Base-by-base conservation (phyloP, 345 rosid genomes). In the Toxicodendron radicans region DNA sequence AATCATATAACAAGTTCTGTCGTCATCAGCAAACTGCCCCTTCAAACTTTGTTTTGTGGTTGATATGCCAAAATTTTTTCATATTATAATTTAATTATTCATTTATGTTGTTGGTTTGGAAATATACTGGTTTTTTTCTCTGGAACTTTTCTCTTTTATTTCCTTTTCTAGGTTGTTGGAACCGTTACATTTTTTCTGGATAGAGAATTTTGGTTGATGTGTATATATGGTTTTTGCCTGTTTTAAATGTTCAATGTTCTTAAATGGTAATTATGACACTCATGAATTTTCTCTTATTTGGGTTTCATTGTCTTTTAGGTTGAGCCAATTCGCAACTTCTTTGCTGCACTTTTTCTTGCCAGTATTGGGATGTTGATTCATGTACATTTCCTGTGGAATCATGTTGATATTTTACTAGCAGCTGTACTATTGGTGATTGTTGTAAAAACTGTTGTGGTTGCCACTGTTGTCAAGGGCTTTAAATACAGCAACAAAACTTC, bases 321-420 rank as follows among this genome's bases (percentile, higher is more conserved):
- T 80, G 98, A 93, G 84, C 98, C 98, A 68, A 87, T 93, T 83
- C 97, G 97, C 67, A 93, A 93, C 69, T 88, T 93, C 81, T 93
- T 93, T 84, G 98, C 98, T 72, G 97, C 98, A 32, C 88, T 93
- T 66, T 93, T 93, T 84, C 93, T 93, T 76, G 92, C 98, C 75
- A 93, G 98, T 77, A 91, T 93, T 10, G 98, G 98, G 73, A 93
- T 93, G 98, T 73, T 92, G 82, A 92, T 92, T 73, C 86, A 92
- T 79, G 88, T 92, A 76, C 97, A 92, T 72, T 92, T 92, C 80
- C 91, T 93, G 73, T 93, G 98, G 98, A 93, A 84, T 72, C 98
- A 93, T 76, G 93, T 93, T 68, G 98, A 93, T 76, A 91, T 93
- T 68, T 85, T 93, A 71, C 76, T 93, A 53, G 97, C 98, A 58